Evolutionary conservation across 805 yeast genomes (phyloP), one percentile per base, ranked within the genome.

Genomic region (Sugiyamaella qingdaonensis): DNA sequence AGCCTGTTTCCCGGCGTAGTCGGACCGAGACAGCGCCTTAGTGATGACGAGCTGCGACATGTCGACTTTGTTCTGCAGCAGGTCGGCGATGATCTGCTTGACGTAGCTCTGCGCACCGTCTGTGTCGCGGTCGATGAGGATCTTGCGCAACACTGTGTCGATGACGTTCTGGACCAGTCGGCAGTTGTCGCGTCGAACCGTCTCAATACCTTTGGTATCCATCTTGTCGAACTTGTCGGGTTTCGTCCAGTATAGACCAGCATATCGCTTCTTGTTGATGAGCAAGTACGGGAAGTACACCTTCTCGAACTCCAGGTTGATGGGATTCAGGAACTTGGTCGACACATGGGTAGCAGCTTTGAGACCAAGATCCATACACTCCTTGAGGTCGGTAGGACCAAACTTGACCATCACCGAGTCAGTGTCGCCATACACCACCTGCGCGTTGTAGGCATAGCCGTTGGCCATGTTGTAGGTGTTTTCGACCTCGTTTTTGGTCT

Each of bases 321-420:
- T 94, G 0, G 99, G 99, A 44, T 84, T 76, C 44, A 81, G 75
- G 69, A 94, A 94, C 54, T 79, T 72, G 52, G 79, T 74, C 0
- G 98, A 90, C 1, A 94, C 98, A 56, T 70, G 81, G 8, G 75
- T 86, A 0, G 99, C 99, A 0, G 98, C 99, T 63, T 92, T 96
- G 62, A 90, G 86, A 4, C 99, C 99, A 52, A 90, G 66, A 51
- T 79, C 77, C 99, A 94, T 95, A 60, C 96, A 88, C 31, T 86
- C 86, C 52, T 77, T 83, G 57, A 92, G 68, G 64, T 89, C 95
- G 9, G 75, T 73, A 32, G 83, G 81, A 1, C 99, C 99, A 73
- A 94, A 94, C 66, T 89, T 91, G 43, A 94, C 97, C 99, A 94
- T 95, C 14, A 94, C 99, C 8, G 99, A 95, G 78, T 94, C 99